Evolutionary conservation across 75 land plant genomes (phyloP).

Genomic region (Larix kaempferi): DNA sequence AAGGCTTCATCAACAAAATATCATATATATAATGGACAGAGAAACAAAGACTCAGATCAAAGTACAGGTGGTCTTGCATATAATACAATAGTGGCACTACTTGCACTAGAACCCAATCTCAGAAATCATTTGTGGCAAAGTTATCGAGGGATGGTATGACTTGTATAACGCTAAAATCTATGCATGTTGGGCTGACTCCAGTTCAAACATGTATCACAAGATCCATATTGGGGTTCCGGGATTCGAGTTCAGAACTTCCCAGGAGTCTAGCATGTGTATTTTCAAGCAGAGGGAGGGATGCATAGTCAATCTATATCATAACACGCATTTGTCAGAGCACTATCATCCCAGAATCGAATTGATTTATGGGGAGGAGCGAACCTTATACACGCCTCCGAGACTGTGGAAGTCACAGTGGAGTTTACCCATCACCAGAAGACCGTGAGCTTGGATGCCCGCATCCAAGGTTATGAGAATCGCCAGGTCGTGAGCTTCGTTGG

Average conservation of each 20-base stretch:
- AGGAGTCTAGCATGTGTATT: neutral
- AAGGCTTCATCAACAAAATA: no score
- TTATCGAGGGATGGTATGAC: constrained; percentile 31
- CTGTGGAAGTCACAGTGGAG: constrained; percentile 43
- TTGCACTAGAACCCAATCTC: no score
- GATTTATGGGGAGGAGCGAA: neutral
- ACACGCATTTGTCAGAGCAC: no score
- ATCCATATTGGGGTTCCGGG: constrained; percentile 29
- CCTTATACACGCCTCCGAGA: constrained; percentile 62
- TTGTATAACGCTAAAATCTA: no score
- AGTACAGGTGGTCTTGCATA: no score
- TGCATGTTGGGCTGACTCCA: no score
- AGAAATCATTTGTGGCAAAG: constrained; percentile 15
- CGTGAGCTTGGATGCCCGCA: constrained; percentile 20
- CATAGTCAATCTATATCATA: constrained; percentile 15
- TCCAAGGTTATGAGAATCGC: constrained; percentile 7
- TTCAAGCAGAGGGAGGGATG: constrained; percentile 32
- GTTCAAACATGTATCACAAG: constrained; percentile 17
- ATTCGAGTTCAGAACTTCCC: constrained; percentile 9
- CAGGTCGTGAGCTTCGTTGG: constrained; percentile 53
- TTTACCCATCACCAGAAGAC: constrained; percentile 32
- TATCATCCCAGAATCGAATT: constrained; percentile 32
- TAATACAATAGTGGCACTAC: no score
- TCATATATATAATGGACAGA: no score
- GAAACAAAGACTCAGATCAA: no score